Conservation (phyloP, 2,329 filamentous ascomycete species). For the Trichoderma citrinoviride region DNA sequence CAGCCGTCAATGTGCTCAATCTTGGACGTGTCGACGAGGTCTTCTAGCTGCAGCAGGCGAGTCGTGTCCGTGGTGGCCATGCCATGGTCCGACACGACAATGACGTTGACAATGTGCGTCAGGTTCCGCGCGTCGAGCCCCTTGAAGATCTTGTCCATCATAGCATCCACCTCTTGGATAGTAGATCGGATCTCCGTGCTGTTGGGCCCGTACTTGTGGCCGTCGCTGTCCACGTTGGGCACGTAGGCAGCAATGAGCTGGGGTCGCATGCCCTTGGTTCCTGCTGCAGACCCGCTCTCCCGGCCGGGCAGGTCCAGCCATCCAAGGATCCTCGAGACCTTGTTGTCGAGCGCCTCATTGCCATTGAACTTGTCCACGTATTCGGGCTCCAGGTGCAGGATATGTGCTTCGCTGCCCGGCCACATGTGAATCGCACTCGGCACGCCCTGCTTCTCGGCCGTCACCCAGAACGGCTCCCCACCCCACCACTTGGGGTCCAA, state of each 20-base stretch:
- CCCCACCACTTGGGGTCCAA: constrained; percentile 91
- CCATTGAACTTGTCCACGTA: constrained; percentile 84
- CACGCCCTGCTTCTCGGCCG: constrained; percentile 78
- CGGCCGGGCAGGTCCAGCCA: constrained; percentile 79
- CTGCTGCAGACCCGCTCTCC: constrained; percentile 53
- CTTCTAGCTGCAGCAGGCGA: constrained; percentile 84
- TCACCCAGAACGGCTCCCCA: constrained; percentile 91
- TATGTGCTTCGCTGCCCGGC: constrained; percentile 91
- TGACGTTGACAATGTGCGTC: constrained; percentile 84
- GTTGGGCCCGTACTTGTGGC: constrained; percentile 88
- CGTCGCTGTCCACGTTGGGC: constrained; percentile 83
- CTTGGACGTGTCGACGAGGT: constrained; percentile 73
- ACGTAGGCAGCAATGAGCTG: constrained; percentile 95
- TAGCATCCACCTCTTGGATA: constrained; percentile 74
- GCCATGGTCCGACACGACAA: constrained; percentile 96
- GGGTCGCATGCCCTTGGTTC: constrained; percentile 61
- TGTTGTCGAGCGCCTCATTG: constrained; percentile 68
- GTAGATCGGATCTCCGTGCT: constrained; percentile 83
- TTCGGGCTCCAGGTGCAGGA: constrained; percentile 69
- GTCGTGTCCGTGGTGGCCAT: constrained; percentile 90
- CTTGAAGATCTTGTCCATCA: constrained; percentile 73
- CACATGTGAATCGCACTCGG: constrained; percentile 93
- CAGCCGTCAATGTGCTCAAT: constrained; percentile 89
- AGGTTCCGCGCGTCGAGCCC: constrained; percentile 80
- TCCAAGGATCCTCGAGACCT: constrained; percentile 76